Conservation (phyloP, 805 yeast genomes). For the Hanseniaspora osmophila region DNA sequence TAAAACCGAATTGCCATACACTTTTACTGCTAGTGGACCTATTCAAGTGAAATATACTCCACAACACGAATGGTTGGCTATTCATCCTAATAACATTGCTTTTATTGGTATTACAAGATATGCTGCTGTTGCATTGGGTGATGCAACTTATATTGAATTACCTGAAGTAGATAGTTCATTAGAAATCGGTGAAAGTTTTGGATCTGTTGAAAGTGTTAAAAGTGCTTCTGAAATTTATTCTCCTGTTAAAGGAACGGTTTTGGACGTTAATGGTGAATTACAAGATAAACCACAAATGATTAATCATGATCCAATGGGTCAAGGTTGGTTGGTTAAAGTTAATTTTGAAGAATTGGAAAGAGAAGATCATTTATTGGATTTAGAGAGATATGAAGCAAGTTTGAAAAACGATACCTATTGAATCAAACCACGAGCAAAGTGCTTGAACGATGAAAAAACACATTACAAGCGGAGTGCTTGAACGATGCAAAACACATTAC, state of each 20-base stretch:
- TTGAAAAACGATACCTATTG: constrained; percentile 27
- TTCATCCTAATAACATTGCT: constrained; percentile 67
- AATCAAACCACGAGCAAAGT: no score
- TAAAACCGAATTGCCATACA: constrained; percentile 20
- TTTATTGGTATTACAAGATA: constrained; percentile 89
- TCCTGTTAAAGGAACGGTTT: constrained; percentile 67
- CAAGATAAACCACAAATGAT: constrained; percentile 63
- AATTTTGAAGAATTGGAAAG: constrained; percentile 36
- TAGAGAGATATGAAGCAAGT: constrained; percentile 41
- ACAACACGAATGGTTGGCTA: constrained; percentile 93
- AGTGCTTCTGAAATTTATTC: constrained; percentile 85
- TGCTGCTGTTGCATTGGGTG: constrained; percentile 94
- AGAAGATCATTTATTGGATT: constrained; percentile 33
- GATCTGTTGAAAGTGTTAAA: constrained; percentile 90
- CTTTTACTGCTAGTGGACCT: constrained; percentile 20
- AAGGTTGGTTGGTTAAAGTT: constrained; percentile 83
- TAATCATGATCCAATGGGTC: constrained; percentile 83
- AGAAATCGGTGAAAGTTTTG: constrained; percentile 67
- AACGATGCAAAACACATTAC: no score
- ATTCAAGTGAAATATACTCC: constrained; percentile 42
- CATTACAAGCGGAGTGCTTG: no score
- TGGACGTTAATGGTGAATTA: constrained; percentile 55
- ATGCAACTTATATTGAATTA: constrained; percentile 85
- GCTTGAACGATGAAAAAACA: no score
- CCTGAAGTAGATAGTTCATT: constrained; percentile 56